Base-by-base conservation (phyloP, 352 stramenopile genomes). In the Globisporangium ultimum region DNA sequence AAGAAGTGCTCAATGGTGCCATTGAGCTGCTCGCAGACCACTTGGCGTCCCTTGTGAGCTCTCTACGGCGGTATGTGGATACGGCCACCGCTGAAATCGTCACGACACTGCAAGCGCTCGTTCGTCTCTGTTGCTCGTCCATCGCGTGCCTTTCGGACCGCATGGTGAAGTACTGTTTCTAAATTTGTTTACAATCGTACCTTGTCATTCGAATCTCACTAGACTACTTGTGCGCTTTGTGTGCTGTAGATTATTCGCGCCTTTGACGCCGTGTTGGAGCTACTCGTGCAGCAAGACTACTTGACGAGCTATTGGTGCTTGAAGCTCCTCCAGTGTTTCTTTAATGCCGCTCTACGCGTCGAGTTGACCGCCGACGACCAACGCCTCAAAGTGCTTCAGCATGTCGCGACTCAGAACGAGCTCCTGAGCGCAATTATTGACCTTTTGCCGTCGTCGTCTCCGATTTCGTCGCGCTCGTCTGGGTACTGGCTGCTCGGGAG, bases 291-390 rank as follows among this genome's bases (percentile, higher is more conserved):
- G 28, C 75, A 81, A 52, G 75, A 91, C 38, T 72, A 78, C 36
- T 66, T 91, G 42, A 78, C 64, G 8, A 77, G 68, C 38, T 91
- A 89, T 55, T 91, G 82, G 82, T 84, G 78, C 17, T 62, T 91
- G 18, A 70, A 80, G 42, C 59, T 89, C 11, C 49, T 91, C 10
- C 80, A 91, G 55, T 75, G 74, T 45, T 82, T 87, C 58, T 84
- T 91, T 55, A 78, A 78, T n/a, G 63, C 28, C 28, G 9, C 70
- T 20, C 21, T 60, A 48, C 53, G 70, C 38, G 20, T 68, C 48
- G 60, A 68, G 32, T 55, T 65, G 45, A 53, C 64, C 48, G 28
- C 28, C 28, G 69, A 74, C 10, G 56, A 70, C 12, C 68, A 87
- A 43, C 77, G 81, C 13, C 62, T 73, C 7, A 87, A 80, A 48